phyloP scores from a whole-genome alignment of 176 grass and related monocot species.

The Tillandsia fasciculata region DNA sequence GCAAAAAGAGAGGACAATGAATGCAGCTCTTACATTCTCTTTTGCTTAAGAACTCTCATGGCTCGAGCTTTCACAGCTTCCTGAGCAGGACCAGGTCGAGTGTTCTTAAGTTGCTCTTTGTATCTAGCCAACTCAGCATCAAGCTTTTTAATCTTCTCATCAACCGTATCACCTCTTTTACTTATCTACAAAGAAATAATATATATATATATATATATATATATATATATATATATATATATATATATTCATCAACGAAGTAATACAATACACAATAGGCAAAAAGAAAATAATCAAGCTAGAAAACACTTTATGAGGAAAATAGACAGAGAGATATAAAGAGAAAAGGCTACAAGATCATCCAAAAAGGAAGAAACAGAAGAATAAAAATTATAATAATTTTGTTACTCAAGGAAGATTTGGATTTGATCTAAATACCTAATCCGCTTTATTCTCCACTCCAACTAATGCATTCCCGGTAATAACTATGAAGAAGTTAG shows the following conservation, averaged over 20 bases:
- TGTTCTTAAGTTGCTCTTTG: slow-evolving; percentile 82
- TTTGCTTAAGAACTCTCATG: slow-evolving; percentile 89
- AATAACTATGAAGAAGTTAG: neutral
- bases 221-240: neutral
- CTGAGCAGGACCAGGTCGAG: slow-evolving; percentile 82
- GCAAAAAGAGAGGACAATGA: neutral
- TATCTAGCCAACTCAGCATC: slow-evolving; percentile 72
- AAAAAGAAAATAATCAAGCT: neutral
- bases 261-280: neutral
- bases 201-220: neutral
- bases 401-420: no score
- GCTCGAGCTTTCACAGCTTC: slow-evolving; percentile 87
- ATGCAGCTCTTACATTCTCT: slow-evolving; percentile 42
- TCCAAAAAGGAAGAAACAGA: no score
- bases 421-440: no score
- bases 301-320: neutral
- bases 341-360: no score
- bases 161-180: slow-evolving; percentile 81
- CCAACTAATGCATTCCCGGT: no score
- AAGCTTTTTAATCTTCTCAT: slow-evolving; percentile 94
- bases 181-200: slow-evolving; percentile 37
- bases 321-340: no score
- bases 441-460: no score
- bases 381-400: no score
- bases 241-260: neutral